A percentile compares a stretch with the other conserved stretches of the same genome.
These are phyloP conservation scores for Royoungia palumana DNA, from an alignment of 768 basidiomycete species.

Conservation along the genomic window DNA sequence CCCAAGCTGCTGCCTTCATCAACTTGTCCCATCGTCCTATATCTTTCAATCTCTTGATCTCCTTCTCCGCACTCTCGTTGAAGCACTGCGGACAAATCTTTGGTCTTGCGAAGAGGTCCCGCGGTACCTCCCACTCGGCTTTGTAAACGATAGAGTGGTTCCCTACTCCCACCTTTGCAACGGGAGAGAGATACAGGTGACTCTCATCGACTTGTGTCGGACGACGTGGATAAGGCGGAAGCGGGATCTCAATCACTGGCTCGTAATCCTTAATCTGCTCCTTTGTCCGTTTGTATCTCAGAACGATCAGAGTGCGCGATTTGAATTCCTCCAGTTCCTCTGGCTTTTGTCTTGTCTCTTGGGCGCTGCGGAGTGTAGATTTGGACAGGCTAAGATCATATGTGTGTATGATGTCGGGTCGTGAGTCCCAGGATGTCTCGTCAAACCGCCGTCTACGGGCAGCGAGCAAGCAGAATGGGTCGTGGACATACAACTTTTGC, in stretches of 20 bases:
- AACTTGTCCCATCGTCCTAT: slow-evolving; percentile 21
- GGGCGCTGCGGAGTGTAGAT: not conserved
- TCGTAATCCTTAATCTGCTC: slow-evolving; percentile 22
- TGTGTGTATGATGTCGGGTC: slow-evolving; percentile 28
- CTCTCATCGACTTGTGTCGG: slow-evolving; percentile 33
- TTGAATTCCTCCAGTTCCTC: slow-evolving; percentile 13
- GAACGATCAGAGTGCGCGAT: slow-evolving; percentile 18
- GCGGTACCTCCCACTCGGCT: slow-evolving; percentile 53
- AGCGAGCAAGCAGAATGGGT: slow-evolving; percentile 37
- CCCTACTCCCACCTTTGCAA: slow-evolving; percentile 39
- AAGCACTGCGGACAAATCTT: slow-evolving; percentile 41
- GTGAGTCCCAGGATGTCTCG: slow-evolving; percentile 27
- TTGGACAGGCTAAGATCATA: slow-evolving; percentile 28
- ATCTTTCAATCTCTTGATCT: slow-evolving; percentile 21
- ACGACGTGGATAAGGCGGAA: slow-evolving; percentile 25
- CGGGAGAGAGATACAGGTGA: slow-evolving; percentile 48
- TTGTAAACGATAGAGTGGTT: slow-evolving; percentile 52
- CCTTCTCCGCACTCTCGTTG: slow-evolving; percentile 25
- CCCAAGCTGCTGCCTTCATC: slow-evolving; percentile 10
- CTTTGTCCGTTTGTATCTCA: slow-evolving; percentile 16
- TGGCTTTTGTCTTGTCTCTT: slow-evolving; percentile 4
- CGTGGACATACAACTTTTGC: slow-evolving; percentile 42
- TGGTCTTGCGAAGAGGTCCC: slow-evolving; percentile 33
- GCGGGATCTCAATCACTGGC: slow-evolving; percentile 29
- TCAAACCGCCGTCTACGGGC: slow-evolving; percentile 1